These are phyloP conservation scores for Phytophthora pisi DNA, from an alignment of 352 stramenopile genomes.

Conservation along the genomic window DNA sequence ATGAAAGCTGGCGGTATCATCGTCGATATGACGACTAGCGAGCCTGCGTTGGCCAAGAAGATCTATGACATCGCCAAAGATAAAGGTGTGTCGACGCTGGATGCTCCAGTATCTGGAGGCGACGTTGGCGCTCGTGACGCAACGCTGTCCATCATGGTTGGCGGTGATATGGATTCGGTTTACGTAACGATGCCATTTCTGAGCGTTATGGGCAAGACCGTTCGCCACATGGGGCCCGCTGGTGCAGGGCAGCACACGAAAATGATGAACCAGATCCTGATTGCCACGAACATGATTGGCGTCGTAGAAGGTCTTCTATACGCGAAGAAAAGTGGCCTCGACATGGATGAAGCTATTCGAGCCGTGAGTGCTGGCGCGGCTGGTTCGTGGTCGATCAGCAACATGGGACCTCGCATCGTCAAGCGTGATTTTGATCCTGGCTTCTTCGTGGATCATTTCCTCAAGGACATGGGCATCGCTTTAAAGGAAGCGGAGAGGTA, in stretches of 20 bases:
- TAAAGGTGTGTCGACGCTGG: conserved; percentile 75
- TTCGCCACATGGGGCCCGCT: conserved; percentile 86
- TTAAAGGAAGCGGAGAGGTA: conserved; percentile 83
- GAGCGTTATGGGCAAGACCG: conserved; percentile 89
- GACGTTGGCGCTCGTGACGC: conserved; percentile 89
- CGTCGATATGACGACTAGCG: conserved; percentile 92
- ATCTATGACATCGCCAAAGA: conserved; percentile 79
- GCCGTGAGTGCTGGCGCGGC: conserved; percentile 86
- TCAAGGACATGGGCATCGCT: conserved; percentile 92
- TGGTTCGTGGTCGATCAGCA: conserved; percentile 90
- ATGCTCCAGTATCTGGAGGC: conserved; percentile 87
- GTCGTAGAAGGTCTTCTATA: conserved; percentile 90
- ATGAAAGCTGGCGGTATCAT: conserved; percentile 85
- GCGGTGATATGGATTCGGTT: conserved; percentile 83
- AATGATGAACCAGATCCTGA: conserved; percentile 93
- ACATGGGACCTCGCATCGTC: conserved; percentile 88
- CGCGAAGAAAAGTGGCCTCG: conserved; percentile 84
- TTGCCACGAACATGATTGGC: conserved; percentile 90
- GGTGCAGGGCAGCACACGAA: conserved; percentile 90
- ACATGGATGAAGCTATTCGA: conserved; percentile 88
- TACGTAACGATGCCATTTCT: conserved; percentile 87
- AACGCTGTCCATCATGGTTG: conserved; percentile 92
- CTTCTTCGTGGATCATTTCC: conserved; percentile 93
- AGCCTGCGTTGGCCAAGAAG: conserved; percentile 88
- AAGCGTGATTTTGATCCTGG: conserved; percentile 90